These are phyloP conservation scores for Fusarium camptoceras DNA, from an alignment of 2,329 filamentous ascomycete species.

Conservation along the genomic window DNA sequence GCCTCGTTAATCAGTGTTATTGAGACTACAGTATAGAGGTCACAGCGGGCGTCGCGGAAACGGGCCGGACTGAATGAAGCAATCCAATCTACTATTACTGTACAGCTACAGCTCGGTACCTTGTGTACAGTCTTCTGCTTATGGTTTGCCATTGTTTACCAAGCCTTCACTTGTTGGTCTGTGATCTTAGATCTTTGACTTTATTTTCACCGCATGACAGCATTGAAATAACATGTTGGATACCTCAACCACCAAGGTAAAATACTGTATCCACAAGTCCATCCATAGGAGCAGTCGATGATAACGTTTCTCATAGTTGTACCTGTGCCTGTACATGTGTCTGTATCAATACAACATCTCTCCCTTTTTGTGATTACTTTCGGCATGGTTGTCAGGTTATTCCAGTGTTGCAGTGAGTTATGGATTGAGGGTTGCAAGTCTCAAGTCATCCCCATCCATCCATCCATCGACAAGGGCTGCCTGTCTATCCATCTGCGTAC, in stretches of 20 bases:
- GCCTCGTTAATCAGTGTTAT: constrained; percentile 18
- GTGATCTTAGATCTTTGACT: background rate
- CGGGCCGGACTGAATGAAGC: constrained; percentile 36
- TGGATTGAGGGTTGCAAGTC: constrained; percentile 20
- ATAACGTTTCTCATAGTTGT: no score
- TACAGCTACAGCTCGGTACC: background rate
- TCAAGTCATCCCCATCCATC: background rate
- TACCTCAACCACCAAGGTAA: background rate
- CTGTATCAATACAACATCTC: background rate
- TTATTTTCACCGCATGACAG: background rate
- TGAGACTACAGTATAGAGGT: constrained; percentile 28
- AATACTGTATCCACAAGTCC: background rate
- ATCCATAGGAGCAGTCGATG: background rate
- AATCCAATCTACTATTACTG: background rate
- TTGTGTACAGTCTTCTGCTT: background rate
- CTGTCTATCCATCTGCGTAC: background rate
- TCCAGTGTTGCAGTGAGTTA: constrained; percentile 19
- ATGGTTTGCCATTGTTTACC: constrained; percentile 10
- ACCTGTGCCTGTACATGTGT: background rate
- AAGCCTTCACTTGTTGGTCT: background rate
- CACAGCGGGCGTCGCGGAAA: constrained; percentile 43
- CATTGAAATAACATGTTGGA: background rate
- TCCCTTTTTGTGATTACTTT: constrained; percentile 1
- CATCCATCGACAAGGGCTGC: constrained; percentile 2
- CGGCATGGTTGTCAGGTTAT: background rate